Evolutionary conservation across 805 yeast species (phyloP), one percentile per base, ranked within the genome.

Genomic region (Candida bentonensis): DNA sequence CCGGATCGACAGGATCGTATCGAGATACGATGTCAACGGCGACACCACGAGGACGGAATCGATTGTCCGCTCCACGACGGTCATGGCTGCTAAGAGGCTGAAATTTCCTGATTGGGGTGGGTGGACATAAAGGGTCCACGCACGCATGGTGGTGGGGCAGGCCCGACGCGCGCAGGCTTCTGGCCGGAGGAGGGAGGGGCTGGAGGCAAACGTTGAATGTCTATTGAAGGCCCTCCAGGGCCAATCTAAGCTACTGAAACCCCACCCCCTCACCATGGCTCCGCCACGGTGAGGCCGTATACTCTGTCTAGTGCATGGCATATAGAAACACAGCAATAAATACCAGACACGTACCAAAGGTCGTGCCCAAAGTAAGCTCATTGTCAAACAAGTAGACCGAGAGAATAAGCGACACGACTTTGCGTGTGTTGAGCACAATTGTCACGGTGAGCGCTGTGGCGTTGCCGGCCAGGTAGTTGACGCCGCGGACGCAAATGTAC

Each of bases 1-100:
- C 53, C 76, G 71, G 13, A 87, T 86, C 49, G 82, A 69, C 41
- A 75, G 66, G 27, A 87, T 73, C 1, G 95, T 86, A 15, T 92
- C 74, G 2, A 95, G 94, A 57, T 88, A 87, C 4, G 95, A 83
- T 48, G 88, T 71, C 39, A 87, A 60, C 2, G 96, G 96, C 0
- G 96, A 82, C 55, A 83, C 74, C 23, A 86, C 74, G 57, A 87
- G 77, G 56, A 81, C 61, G 51, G 77, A 68, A 51, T 82, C 80
- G 41, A 78, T 73, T 22, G 78, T 63, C 21, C 42, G 20, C 17
- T 9, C 11, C n/a, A 30, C 36, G 11, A 30, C 7, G 36, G 7
- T n/a, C 36, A 30, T 30, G n/a, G n/a, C n/a, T n/a, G n/a, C n/a
- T n/a, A n/a, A n/a, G n/a, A n/a, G n/a, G n/a, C n/a, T n/a, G n/a